These are phyloP conservation scores for Phytophthora fragariaefolia DNA, from an alignment of 352 stramenopile genomes.

Conservation along the genomic window DNA sequence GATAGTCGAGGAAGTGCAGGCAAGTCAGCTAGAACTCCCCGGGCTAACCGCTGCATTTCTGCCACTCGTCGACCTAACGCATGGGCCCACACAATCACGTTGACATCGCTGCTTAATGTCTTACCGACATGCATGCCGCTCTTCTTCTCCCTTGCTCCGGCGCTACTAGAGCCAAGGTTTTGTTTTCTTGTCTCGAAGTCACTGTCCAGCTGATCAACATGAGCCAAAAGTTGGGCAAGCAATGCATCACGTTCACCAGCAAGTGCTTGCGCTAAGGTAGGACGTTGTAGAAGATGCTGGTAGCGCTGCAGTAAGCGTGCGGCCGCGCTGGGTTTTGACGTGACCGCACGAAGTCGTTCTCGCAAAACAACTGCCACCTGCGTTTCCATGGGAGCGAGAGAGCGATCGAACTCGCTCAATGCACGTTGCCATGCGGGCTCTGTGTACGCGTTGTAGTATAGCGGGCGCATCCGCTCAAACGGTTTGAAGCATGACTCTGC, in stretches of 20 bases:
- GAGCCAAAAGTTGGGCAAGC: constrained; percentile 82
- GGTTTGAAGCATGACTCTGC: constrained; percentile 67
- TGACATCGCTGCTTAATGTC: constrained; percentile 85
- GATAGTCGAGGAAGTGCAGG: constrained; percentile 60
- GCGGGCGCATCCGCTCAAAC: constrained; percentile 67
- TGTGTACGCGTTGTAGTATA: constrained; percentile 94
- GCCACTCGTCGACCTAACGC: constrained; percentile 69
- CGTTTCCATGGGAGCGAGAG: constrained; percentile 82
- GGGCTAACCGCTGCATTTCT: constrained; percentile 57
- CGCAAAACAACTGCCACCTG: constrained; percentile 86
- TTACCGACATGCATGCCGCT: constrained; percentile 71
- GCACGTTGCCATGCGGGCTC: constrained; percentile 79
- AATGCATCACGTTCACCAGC: constrained; percentile 88
- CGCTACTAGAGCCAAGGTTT: constrained; percentile 29
- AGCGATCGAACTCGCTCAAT: constrained; percentile 79
- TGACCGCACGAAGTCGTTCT: constrained; percentile 70
- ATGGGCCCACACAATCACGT: constrained; percentile 86
- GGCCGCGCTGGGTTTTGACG: constrained; percentile 62
- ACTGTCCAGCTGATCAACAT: constrained; percentile 89
- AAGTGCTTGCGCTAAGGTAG: constrained; percentile 79
- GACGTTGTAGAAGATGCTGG: constrained; percentile 78
- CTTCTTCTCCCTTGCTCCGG: constrained; percentile 26
- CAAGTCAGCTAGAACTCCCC: constrained; percentile 70
- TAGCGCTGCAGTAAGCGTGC: constrained; percentile 90
- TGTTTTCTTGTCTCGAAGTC: constrained; percentile 79